A percentile compares a stretch with the other conserved stretches of the same genome.
Evolutionary conservation across 805 yeast species (phyloP).

Genomic region (Candida ovalis): DNA sequence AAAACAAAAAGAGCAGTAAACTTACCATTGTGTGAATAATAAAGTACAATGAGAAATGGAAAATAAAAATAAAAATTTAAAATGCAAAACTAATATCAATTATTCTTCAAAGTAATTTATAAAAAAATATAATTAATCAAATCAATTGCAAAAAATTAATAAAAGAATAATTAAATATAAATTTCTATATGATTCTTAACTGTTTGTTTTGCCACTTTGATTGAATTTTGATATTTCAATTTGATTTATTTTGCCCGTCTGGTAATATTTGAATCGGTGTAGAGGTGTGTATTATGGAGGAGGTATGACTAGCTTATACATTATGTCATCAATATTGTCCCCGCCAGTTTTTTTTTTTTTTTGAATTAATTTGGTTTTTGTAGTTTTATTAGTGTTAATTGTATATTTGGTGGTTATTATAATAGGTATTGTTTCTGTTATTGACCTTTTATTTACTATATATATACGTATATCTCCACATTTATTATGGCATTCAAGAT

Average conservation of each 20-base stretch:
- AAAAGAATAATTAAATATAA: too few species aligned
- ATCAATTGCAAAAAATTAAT: too few species aligned
- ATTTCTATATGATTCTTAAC: not conserved
- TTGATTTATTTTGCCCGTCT: not conserved
- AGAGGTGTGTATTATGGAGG: not conserved
- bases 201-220: not conserved
- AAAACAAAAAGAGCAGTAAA: not conserved
- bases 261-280: too few species aligned
- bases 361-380: not conserved
- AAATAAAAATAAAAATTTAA: not conserved
- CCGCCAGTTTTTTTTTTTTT: too few species aligned
- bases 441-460: not conserved
- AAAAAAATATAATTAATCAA: too few species aligned
- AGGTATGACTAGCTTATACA: too few species aligned
- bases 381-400: too few species aligned
- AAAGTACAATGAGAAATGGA: not conserved
- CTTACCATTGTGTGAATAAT: not conserved
- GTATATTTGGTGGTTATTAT: not conserved
- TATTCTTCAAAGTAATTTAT: too few species aligned
- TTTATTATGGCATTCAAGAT: constrained; percentile 21
- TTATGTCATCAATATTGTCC: too few species aligned
- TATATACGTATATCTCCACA: not conserved
- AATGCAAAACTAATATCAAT: too few species aligned
- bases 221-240: not conserved
- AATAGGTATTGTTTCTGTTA: not conserved